These are phyloP conservation scores for Hyphodiscus hymeniophilus DNA, from an alignment of 495 filamentous ascomycete species.

Conservation along the genomic window DNA sequence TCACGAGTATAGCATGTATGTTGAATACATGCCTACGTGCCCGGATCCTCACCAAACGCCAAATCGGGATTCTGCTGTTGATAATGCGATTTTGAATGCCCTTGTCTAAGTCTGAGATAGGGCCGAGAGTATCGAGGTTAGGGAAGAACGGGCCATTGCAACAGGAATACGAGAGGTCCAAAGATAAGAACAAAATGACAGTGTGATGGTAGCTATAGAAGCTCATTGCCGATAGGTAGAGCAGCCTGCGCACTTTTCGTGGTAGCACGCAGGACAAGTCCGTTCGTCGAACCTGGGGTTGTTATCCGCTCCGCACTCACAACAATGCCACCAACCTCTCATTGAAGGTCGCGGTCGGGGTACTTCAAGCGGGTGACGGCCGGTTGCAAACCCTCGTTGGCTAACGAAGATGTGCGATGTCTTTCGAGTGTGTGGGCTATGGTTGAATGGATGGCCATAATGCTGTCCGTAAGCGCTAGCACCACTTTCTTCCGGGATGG, in stretches of 20 bases:
- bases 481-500: neutral
- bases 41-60: too few species aligned
- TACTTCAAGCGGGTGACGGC: neutral
- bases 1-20: neutral
- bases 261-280: constrained; percentile 4
- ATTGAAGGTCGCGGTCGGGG: neutral
- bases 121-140: neutral
- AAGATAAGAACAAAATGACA: too few species aligned
- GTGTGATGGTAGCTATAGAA: too few species aligned
- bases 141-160: too few species aligned
- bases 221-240: neutral
- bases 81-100: too few species aligned
- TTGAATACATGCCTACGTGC: neutral
- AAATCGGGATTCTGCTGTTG: too few species aligned
- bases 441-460: too few species aligned
- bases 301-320: neutral
- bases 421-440: neutral
- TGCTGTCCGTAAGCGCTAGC: too few species aligned
- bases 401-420: neutral
- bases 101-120: too few species aligned
- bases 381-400: neutral
- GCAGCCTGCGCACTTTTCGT: neutral
- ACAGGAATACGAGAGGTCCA: too few species aligned
- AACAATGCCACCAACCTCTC: constrained; percentile 11
- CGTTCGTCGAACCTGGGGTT: neutral